Evolutionary conservation across 768 basidiomycete genomes (phyloP), one percentile per base, ranked within the genome.

Genomic region (Auricularia sp.): DNA sequence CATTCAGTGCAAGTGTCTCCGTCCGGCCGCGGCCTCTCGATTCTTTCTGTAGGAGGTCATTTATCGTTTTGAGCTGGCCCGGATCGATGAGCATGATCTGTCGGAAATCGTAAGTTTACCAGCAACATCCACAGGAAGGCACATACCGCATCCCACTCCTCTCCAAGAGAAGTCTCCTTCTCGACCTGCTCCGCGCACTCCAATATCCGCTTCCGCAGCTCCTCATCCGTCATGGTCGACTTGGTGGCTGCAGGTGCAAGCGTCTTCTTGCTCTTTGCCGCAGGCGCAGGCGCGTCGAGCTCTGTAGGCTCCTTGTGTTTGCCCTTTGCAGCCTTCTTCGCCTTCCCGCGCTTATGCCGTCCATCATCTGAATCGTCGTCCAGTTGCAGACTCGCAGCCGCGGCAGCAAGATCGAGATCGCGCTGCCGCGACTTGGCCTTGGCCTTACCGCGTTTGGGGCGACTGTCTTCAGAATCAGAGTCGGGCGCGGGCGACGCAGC

Each of bases 21-120:
- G 98, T 78, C 62, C 90, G 80, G 1, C 93, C 91, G 68, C 84
- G 83, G 18, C 92, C 92, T 74, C 96, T 95, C 72, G 88, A 88
- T 72, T 98, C 91, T 72, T 89, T 91, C 73, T 94, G 91, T 65
- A 98, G 75, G 51, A 98, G 75, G 66, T 98, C 96, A 70, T 88
- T 91, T 68, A 99, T 83, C 21, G 88, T 80, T 42, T 91, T 86
- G 83, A 97, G 96, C 69, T 91, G 87, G 51, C 90, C 84, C 3
- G 97, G 96, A 72, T 98, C 94, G 66, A 98, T 98, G 64, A 96
- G 81, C 78, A 96, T 81, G 59, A 88, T 84, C 96, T 98, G 69
- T 12, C 7, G n/a, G 60, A 12, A 58, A 10, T 64, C 39, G 39
- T 23, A 58, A 47, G 53, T 4, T 43, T 42, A 56, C 54, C 35